Conservation (phyloP, 371 early-diverging fungal species). For the Mortierella sp. region DNA sequence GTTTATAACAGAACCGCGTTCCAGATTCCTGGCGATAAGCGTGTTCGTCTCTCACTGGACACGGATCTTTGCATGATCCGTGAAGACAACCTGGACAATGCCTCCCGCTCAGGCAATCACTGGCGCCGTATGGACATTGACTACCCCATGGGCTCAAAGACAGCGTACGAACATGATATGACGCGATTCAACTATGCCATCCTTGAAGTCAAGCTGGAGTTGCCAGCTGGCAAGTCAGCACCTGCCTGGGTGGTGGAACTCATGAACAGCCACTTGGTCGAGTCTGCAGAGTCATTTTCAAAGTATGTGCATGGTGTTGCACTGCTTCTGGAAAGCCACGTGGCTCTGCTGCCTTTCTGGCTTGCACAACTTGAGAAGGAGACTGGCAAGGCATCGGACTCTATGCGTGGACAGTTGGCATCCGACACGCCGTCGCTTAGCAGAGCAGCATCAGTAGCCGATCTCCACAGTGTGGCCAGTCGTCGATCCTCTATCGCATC, state of each 20-base stretch:
- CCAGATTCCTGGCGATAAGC: conserved; percentile 96
- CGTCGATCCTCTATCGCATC: conserved; percentile 45
- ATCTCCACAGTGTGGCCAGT: conserved; percentile 51
- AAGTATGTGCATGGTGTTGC: conserved; percentile 98
- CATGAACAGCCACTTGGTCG: conserved; percentile 88
- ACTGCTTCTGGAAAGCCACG: conserved; percentile 85
- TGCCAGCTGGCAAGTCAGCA: conserved; percentile 79
- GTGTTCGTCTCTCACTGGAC: conserved; percentile 94
- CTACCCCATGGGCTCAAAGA: conserved; percentile 75
- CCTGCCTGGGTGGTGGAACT: conserved; percentile 95
- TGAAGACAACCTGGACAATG: conserved; percentile 87
- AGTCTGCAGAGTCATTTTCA: conserved; percentile 97
- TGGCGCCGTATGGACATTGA: conserved; percentile 95
- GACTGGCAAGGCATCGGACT: conserved; percentile 25
- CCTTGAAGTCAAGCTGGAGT: conserved; percentile 95
- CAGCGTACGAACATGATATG: conserved; percentile 68
- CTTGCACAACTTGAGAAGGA: conserved; percentile 50
- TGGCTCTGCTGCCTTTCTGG: conserved; percentile 98
- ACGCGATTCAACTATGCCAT: conserved; percentile 97
- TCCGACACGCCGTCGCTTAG: conserved; percentile 31
- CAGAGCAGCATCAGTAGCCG: conserved; percentile 37
- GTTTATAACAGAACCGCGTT: conserved; percentile 98
- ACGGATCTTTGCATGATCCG: conserved; percentile 97
- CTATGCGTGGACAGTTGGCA: conserved; percentile 49
- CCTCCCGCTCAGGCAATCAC: conserved; percentile 75